Percentiles rank a stretch among this genome's conserved stretches.
Evolutionary conservation across 495 filamentous ascomycete genomes (phyloP).

Genomic region (Pseudoneurospora amorphoporcata): DNA sequence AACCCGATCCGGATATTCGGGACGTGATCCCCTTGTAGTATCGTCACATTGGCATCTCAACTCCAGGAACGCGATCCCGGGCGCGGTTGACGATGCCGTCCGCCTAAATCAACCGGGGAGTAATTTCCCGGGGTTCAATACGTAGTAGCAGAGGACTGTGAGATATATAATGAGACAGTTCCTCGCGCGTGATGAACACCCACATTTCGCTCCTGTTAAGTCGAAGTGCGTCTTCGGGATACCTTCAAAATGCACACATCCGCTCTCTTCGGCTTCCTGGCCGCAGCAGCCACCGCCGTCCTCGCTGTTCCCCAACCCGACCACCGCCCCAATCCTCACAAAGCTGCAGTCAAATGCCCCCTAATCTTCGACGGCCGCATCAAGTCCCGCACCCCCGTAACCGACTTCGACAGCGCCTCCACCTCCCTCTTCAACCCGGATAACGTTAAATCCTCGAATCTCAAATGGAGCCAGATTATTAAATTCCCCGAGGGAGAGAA

Average conservation of each 20-base stretch:
- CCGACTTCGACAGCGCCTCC: slow-evolving; percentile 34
- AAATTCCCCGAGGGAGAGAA: slow-evolving; percentile 25
- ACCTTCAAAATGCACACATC: background rate
- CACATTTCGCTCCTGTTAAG: background rate
- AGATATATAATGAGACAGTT: background rate
- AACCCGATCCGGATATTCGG: background rate
- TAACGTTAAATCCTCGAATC: slow-evolving; percentile 33
- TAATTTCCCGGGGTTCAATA: background rate
- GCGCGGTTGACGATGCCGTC: background rate
- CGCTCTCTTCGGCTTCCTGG: background rate
- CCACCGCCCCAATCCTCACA: slow-evolving; percentile 1
- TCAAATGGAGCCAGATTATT: slow-evolving; percentile 38
- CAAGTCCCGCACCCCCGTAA: slow-evolving; percentile 12
- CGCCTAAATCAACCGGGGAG: background rate
- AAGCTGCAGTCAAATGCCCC: slow-evolving; percentile 28
- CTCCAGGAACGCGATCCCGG: background rate
- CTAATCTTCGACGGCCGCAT: slow-evolving; percentile 37
- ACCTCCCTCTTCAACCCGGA: slow-evolving; percentile 37
- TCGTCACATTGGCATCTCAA: background rate
- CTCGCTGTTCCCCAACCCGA: background rate
- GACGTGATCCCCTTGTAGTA: background rate
- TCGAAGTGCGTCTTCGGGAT: background rate
- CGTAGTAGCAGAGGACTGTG: background rate
- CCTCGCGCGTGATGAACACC: background rate
- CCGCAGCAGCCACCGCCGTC: background rate